Percentiles rank a stretch among this genome's conserved stretches.
Conservation (phyloP, 148 eudicot species). For the Dysphania ambrosioides region DNA sequence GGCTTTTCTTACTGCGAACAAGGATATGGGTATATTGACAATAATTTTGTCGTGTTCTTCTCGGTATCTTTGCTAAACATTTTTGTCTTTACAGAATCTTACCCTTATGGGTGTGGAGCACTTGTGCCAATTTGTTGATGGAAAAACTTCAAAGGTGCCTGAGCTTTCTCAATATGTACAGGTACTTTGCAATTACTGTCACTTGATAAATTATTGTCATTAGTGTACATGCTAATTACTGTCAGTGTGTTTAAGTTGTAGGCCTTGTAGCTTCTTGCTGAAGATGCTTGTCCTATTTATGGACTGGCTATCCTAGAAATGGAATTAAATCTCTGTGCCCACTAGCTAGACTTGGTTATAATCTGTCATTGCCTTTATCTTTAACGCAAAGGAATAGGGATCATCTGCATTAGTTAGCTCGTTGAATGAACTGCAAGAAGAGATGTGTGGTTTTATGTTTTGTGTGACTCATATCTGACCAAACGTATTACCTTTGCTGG, state of each 20-base stretch:
- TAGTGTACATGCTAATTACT: slow-evolving; percentile 3
- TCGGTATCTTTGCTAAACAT: slow-evolving; percentile 3
- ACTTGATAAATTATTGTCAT: no score
- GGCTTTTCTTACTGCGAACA: not conserved
- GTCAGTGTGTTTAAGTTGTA: not conserved
- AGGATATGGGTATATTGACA: not conserved
- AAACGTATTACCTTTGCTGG: not conserved
- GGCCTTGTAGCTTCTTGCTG: not conserved
- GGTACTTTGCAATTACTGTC: slow-evolving; percentile 32
- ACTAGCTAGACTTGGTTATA: not conserved
- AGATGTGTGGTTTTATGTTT: not conserved
- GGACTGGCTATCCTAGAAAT: not conserved
- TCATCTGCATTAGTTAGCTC: not conserved
- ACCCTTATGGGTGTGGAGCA: slow-evolving; percentile 59
- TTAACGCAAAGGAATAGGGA: not conserved
- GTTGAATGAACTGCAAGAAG: not conserved
- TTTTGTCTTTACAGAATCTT: slow-evolving; percentile 40
- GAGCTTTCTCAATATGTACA: slow-evolving; percentile 28
- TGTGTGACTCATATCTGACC: not conserved
- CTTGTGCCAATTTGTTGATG: slow-evolving; percentile 56
- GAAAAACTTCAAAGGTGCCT: slow-evolving; percentile 45
- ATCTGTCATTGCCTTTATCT: not conserved
- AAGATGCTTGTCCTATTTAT: not conserved
- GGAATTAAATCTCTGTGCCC: not conserved
- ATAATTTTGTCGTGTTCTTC: not conserved